Evolutionary conservation across 2,329 filamentous ascomycete genomes (phyloP).

Genomic region (Fusarium torulosum): DNA sequence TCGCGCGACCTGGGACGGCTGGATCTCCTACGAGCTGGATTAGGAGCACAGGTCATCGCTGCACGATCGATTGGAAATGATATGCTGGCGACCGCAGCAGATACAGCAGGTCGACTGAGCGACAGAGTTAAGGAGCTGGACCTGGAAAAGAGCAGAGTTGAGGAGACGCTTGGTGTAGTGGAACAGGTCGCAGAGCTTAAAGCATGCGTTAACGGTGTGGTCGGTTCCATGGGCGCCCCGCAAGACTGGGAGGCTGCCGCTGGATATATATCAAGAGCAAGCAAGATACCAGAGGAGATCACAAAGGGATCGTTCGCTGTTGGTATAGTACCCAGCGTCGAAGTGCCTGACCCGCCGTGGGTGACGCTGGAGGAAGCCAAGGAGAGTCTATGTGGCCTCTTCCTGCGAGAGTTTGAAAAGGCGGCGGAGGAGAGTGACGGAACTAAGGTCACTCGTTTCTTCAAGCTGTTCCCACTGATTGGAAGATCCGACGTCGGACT

Average conservation of each 20-base stretch:
- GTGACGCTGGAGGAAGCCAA: conserved; percentile 88
- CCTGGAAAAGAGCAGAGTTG: conserved; percentile 90
- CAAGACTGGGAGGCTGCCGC: conserved; percentile 99
- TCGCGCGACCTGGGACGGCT: conserved; percentile 87
- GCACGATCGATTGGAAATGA: conserved; percentile 87
- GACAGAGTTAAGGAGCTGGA: conserved; percentile 89
- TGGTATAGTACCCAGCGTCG: conserved; percentile 92
- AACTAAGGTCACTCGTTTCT: conserved; percentile 92
- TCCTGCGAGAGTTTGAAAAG: conserved; percentile 94
- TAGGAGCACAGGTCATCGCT: conserved; percentile 87
- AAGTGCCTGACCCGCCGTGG: conserved; percentile 91
- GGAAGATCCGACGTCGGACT: conserved; percentile 88
- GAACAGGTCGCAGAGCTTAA: conserved; percentile 98
- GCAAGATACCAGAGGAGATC: conserved; percentile 83
- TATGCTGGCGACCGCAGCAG: conserved; percentile 88
- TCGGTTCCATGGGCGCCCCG: conserved; percentile 95
- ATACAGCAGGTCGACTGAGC: conserved; percentile 87
- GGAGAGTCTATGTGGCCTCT: conserved; percentile 89
- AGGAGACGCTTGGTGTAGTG: conserved; percentile 89
- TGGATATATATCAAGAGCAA: conserved; percentile 85
- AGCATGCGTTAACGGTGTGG: conserved; percentile 92
- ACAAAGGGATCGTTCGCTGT: conserved; percentile 88
- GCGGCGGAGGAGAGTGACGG: conserved; percentile 90
- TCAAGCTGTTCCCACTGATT: conserved; percentile 97
- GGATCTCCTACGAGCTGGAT: conserved; percentile 87